These are phyloP conservation scores for Prunus kanzakura DNA, from an alignment of 306 rosid genomes.

Conservation along the genomic window DNA sequence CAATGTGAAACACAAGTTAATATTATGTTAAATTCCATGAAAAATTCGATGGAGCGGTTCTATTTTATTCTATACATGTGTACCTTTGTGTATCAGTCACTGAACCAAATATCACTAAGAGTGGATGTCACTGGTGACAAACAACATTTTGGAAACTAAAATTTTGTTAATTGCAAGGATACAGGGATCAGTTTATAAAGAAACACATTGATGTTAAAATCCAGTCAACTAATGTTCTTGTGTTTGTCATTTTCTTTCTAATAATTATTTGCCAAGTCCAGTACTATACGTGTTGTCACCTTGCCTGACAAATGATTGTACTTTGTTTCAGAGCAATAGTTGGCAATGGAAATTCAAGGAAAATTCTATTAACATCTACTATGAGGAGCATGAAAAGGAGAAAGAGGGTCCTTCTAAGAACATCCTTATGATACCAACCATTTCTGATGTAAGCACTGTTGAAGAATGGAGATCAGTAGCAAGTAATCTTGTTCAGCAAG, in stretches of 20 bases:
- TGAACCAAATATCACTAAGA: neutral
- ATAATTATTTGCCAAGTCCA: neutral
- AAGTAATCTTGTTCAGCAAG: constrained; percentile 60
- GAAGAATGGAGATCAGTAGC: constrained; percentile 97
- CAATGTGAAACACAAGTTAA: neutral
- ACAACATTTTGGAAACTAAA: neutral
- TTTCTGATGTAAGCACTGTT: constrained; percentile 95
- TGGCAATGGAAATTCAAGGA: constrained; percentile 95
- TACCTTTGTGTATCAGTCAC: neutral
- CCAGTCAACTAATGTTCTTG: neutral
- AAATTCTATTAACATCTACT: constrained; percentile 61
- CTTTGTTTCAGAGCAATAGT: constrained; percentile 54
- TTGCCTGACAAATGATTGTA: constrained; percentile 12
- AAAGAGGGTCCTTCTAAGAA: constrained; percentile 53
- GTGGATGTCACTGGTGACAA: neutral
- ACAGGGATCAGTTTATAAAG: neutral
- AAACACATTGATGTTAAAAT: neutral
- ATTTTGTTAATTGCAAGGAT: neutral
- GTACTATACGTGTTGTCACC: neutral
- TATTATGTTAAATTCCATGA: neutral
- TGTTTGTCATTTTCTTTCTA: neutral
- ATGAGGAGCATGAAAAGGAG: constrained; percentile 75
- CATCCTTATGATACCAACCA: constrained; percentile 84
- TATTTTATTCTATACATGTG: neutral
- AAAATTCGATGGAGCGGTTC: neutral